A percentile compares a stretch with the other conserved stretches of the same genome.
These are phyloP conservation scores for Talaromyces amestolkiae DNA, from an alignment of 2,329 filamentous ascomycete species.

Conservation along the genomic window DNA sequence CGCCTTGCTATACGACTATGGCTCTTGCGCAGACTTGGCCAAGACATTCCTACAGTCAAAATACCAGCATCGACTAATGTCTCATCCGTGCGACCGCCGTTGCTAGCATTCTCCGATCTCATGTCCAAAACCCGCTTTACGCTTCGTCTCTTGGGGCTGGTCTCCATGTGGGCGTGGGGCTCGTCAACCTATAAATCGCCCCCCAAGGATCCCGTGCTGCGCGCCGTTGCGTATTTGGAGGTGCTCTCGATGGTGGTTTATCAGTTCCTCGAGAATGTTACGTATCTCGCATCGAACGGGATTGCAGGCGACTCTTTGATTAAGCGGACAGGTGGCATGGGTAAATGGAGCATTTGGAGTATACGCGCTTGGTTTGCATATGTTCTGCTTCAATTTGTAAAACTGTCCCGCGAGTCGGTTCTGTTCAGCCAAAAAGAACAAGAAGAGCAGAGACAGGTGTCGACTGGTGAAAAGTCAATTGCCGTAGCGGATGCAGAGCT, in stretches of 20 bases:
- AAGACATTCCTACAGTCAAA: constrained; percentile 20
- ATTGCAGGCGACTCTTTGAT: constrained; percentile 54
- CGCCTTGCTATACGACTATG: constrained; percentile 47
- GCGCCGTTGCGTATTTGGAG: constrained; percentile 63
- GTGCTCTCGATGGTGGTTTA: constrained; percentile 66
- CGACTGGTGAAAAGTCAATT: constrained; percentile 19
- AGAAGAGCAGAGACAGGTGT: constrained; percentile 27
- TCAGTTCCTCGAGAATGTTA: constrained; percentile 79
- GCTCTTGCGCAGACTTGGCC: constrained; percentile 30
- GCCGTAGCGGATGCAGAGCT: constrained; percentile 25
- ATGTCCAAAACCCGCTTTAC: constrained; percentile 54
- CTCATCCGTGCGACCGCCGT: constrained; percentile 46
- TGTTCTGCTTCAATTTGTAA: constrained; percentile 70
- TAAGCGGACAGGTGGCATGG: constrained; percentile 53
- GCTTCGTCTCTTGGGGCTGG: constrained; percentile 59
- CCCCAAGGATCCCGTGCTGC: constrained; percentile 46
- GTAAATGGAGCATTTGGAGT: constrained; percentile 66
- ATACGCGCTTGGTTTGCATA: constrained; percentile 77
- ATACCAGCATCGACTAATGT: constrained; percentile 16
- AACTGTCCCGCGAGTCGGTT: constrained; percentile 53
- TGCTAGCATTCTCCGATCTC: constrained; percentile 46
- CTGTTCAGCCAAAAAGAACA: constrained; percentile 33
- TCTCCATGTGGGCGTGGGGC: constrained; percentile 74
- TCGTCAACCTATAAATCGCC: constrained; percentile 59
- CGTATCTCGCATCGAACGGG: constrained; percentile 71